Conservation (phyloP, 345 rosid species). For the Eucalyptus marginata region DNA sequence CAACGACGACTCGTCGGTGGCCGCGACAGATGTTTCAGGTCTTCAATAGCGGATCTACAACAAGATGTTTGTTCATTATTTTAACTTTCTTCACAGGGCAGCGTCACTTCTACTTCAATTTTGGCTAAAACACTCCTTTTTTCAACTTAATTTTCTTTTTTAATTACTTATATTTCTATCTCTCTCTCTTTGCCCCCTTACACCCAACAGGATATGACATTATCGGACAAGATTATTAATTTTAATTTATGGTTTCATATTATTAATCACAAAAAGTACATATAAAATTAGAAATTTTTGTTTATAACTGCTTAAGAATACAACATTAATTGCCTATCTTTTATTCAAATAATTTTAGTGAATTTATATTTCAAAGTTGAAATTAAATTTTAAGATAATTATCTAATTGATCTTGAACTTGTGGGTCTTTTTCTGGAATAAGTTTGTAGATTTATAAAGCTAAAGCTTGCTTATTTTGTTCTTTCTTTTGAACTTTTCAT, state of each 20-base stretch:
- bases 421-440: too few relatives aligned
- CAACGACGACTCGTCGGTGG: not conserved
- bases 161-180: not conserved
- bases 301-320: not conserved
- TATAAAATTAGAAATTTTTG: too few relatives aligned
- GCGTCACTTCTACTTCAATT: too few relatives aligned
- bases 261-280: not conserved
- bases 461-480: too few relatives aligned
- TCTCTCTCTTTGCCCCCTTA: not conserved
- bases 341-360: not conserved
- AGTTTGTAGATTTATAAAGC: too few relatives aligned
- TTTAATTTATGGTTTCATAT: too few relatives aligned
- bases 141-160: too few relatives aligned
- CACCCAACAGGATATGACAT: not conserved
- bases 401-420: not conserved
- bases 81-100: not conserved
- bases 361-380: too few relatives aligned
- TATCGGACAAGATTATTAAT: too few relatives aligned
- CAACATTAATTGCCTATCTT: not conserved
- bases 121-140: not conserved
- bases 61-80: not conserved
- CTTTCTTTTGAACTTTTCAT: too few relatives aligned
- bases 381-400: too few relatives aligned
- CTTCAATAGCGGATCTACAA: rapidly evolving
- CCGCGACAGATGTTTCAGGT: not conserved